Evolutionary conservation across 148 eudicot genomes (phyloP).

Genomic region (Cornus kousa): DNA sequence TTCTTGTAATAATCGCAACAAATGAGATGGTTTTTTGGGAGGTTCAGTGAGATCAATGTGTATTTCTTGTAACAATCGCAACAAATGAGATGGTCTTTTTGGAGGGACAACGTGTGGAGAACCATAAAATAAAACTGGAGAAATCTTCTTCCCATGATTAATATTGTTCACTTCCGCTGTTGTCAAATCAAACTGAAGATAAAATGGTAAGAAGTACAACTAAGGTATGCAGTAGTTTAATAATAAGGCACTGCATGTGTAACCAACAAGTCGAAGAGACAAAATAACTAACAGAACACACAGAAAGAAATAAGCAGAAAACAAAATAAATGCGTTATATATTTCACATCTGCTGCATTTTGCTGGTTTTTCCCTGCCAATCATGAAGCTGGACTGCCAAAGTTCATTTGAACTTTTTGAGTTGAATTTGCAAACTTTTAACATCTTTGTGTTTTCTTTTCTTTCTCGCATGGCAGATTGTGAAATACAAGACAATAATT

Average conservation of each 20-base stretch:
- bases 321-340: background rate
- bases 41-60: constrained; percentile 87
- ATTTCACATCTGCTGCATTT: constrained; percentile 18
- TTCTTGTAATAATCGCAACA: constrained; percentile 74
- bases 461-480: constrained; percentile 80
- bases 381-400: constrained; percentile 24
- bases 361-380: constrained; percentile 27
- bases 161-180: constrained; percentile 23
- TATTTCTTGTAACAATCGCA: constrained; percentile 80
- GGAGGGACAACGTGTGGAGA: constrained; percentile 95
- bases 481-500: constrained; percentile 21
- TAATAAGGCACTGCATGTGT: background rate
- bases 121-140: constrained; percentile 88
- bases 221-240: constrained; percentile 2
- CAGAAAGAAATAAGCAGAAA: background rate
- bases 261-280: constrained; percentile 3
- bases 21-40: constrained; percentile 78
- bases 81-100: constrained; percentile 72
- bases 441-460: constrained; percentile 38
- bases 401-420: constrained; percentile 16
- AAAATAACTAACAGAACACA: background rate
- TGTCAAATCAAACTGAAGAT: constrained; percentile 34
- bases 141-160: constrained; percentile 41
- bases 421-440: constrained; percentile 30
- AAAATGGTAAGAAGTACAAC: constrained; percentile 5